Base-by-base conservation (phyloP, 768 basidiomycete genomes). In the Auriscalpium microsporum region DNA sequence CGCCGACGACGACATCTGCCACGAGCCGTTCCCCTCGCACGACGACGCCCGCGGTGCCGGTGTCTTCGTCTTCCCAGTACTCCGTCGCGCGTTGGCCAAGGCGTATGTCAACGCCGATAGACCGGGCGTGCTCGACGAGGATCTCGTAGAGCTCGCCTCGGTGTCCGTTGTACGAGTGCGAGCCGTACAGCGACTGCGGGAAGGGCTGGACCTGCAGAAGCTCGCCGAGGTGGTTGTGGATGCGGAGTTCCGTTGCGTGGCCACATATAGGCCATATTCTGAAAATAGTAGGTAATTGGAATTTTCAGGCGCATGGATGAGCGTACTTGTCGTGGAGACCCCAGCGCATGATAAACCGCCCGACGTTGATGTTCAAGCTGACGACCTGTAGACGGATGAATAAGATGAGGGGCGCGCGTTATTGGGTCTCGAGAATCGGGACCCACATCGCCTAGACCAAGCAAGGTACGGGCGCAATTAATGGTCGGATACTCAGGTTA, bases 151-250 rank as follows among this genome's bases (percentile, higher is more conserved):
- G 50, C 53, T 66, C 64, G 46, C 55, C 64, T 45, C 63, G 68
- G 58, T 66, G 62, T n/a, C 63, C 67, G 54, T 66, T 62, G 57
- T 67, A 64, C 34, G 56, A 53, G 58, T 60, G 59, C 50, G 61
- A 58, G 45, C 56, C 62, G 48, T 50, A 62, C 35, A 45, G 52
- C 36, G 49, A 56, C 34, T 38, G 53, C 48, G 56, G 51, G 58
- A 59, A 52, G 38, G 48, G 56, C 52, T 68, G 64, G 47, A 57
- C 58, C 13, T 53, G 48, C 48, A 66, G 50, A 44, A 59, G 51
- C 19, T 63, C 57, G 37, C 67, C 61, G 47, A 60, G 46, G 56
- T 54, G 63, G 58, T 65, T 64, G 56, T 62, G 54, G 45, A 59
- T 50, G 42, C 53, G 50, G 48, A 64, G 50, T 19, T 45, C 49